Conservation (phyloP, 345 rosid genomes). For the Psidium guajava region DNA sequence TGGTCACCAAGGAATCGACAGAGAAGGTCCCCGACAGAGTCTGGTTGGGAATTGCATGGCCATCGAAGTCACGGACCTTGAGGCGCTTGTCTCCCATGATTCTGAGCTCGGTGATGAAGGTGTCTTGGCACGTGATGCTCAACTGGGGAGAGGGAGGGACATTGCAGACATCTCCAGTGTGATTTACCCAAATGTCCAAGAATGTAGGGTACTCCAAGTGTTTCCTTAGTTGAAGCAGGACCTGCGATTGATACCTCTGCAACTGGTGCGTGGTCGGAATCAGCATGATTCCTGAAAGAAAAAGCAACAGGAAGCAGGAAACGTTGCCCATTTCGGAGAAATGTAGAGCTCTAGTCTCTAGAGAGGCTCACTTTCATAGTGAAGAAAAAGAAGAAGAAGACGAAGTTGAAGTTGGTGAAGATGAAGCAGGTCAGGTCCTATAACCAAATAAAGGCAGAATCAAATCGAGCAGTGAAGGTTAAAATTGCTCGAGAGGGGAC, state of each 20-base stretch:
- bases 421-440: not conserved
- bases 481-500: not conserved
- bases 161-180: constrained; percentile 61
- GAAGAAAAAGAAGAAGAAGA: not conserved
- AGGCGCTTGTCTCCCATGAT: constrained; percentile 64
- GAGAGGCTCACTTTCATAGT: not conserved
- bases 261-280: constrained; percentile 21
- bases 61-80: constrained; percentile 47
- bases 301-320: not conserved
- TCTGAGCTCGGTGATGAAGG: constrained; percentile 63
- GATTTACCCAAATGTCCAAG: constrained; percentile 45
- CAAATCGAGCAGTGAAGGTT: not conserved
- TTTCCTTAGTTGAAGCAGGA: constrained; percentile 62
- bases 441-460: not conserved
- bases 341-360: not conserved
- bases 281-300: constrained; percentile 12
- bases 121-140: constrained; percentile 52
- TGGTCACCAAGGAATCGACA: constrained; percentile 72
- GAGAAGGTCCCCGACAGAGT: constrained; percentile 69
- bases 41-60: constrained; percentile 42
- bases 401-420: not conserved
- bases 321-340: not conserved
- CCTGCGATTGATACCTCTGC: constrained; percentile 51
- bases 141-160: constrained; percentile 43
- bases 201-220: constrained; percentile 76